phyloP scores from a whole-genome alignment of 2,329 filamentous ascomycete species.

The Arthrinium phaeospermum region DNA sequence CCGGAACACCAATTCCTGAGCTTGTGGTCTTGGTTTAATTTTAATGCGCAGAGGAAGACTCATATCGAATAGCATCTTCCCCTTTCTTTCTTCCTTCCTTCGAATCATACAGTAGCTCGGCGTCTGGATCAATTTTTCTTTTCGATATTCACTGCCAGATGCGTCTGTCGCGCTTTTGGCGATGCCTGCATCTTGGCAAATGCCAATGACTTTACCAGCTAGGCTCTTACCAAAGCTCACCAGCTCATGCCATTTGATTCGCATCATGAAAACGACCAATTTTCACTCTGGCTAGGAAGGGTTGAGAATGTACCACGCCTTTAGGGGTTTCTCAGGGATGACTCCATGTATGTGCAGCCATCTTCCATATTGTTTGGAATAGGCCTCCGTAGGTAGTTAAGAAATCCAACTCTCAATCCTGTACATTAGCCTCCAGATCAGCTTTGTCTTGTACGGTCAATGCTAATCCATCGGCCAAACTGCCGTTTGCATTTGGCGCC shows the following conservation, averaged over 20 bases:
- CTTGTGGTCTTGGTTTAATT: not conserved
- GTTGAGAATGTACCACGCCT: not conserved
- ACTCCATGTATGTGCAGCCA: not conserved
- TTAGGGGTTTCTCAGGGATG: not conserved
- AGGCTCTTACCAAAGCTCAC: not conserved
- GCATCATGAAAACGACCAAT: not conserved
- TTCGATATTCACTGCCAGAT: not conserved
- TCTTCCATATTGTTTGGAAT: not conserved
- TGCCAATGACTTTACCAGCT: not conserved
- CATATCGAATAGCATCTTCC: not conserved
- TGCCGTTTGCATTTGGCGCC: not conserved
- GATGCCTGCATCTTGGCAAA: not conserved
- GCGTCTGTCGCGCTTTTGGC: not conserved
- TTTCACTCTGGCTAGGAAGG: not conserved
- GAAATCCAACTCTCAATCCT: not conserved
- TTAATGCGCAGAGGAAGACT: not conserved
- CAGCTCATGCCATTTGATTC: not conserved
- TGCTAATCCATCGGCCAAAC: not conserved
- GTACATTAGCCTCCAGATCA: not conserved
- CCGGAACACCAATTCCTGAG: not conserved
- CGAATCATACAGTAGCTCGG: slow-evolving; percentile 5
- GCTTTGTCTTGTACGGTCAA: not conserved
- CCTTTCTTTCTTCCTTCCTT: not conserved
- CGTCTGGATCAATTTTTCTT: slow-evolving; percentile 9
- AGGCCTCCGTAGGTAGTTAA: not conserved